Base-by-base conservation (phyloP, 2,329 filamentous ascomycete species). In the Biscogniauxia marginata region DNA sequence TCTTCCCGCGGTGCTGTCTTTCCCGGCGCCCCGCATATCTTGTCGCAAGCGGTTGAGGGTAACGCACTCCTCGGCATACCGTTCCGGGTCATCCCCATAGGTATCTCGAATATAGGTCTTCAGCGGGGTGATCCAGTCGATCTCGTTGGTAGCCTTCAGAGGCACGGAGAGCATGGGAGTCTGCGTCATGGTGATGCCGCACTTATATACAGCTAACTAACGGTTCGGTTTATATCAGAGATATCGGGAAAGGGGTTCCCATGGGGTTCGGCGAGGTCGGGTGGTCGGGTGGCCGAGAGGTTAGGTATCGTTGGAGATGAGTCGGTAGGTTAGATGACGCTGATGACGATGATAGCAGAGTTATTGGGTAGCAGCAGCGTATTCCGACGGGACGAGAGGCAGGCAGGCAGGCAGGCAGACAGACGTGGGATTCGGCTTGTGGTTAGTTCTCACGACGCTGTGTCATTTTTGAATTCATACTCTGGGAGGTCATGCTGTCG, bases 11-110 rank as follows among this genome's bases (percentile, higher is more conserved):
- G 91, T 95, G 75, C 92, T 98, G 72, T 99, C 95, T 75, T 96
- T 96, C 20, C 95, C 93, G 25, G 95, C 95, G 30, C 96, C 95
- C 71, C 96, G 86, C 91, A 99, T 97, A 72, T 99, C 96, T 84
- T 99, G 96, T 67, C 95, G 87, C 75, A 99, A 79, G 46, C 95
- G 87, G 77, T 98, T 96, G 73, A 99, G 85, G 39, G 92, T 96
- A 45, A 86, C 87, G 78, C 95, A 98, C 82, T 99, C 95, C 74
- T 98, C 92, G 52, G 87, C 85, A 79, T 99, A 99, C 66, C 91
- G 86, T 74, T 99, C 95, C 23, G 95, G 93, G 72, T 98, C 93
- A 75, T 99, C 95, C 72, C 93, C 93, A 73, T 99, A 97, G 21
- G 89, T 96, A 66, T 92, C 84, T 64, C 92, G 85, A 68, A 99